phyloP scores from a whole-genome alignment of 2,329 filamentous ascomycete genomes.

The Claviceps monticola region DNA sequence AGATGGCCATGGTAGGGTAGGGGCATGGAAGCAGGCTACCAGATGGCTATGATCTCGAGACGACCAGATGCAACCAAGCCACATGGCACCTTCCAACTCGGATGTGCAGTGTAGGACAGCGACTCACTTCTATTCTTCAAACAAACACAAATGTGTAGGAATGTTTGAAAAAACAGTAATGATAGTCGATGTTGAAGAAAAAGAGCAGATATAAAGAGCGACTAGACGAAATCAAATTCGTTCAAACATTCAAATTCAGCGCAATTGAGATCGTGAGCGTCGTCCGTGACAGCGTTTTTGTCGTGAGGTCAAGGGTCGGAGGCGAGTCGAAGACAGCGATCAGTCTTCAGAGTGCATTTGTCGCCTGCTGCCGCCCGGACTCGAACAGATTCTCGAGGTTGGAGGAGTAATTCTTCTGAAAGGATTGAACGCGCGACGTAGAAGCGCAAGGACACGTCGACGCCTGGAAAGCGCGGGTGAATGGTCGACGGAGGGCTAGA shows the following conservation, averaged over 20 bases:
- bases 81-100: no score
- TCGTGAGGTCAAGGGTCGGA: slow-evolving; percentile 6
- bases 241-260: slow-evolving; percentile 12
- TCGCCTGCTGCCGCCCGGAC: slow-evolving; percentile 16
- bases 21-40: background rate
- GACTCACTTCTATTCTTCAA: slow-evolving; percentile 10
- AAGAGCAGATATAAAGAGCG: slow-evolving; percentile 26
- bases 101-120: background rate
- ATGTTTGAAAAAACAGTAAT: slow-evolving; percentile 2
- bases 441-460: slow-evolving; percentile 18
- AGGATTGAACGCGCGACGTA: slow-evolving; percentile 8
- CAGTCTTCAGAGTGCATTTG: slow-evolving; percentile 20
- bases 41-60: background rate
- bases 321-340: slow-evolving; percentile 12
- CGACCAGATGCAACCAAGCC: background rate
- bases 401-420: slow-evolving; percentile 1
- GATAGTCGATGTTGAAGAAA: background rate
- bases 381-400: slow-evolving; percentile 10
- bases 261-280: slow-evolving; percentile 14
- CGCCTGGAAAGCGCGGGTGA: slow-evolving; percentile 16
- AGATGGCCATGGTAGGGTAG: background rate
- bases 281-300: slow-evolving; percentile 11
- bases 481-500: slow-evolving; percentile 16
- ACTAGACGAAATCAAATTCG: slow-evolving; percentile 27
- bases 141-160: slow-evolving; percentile 6